Evolutionary conservation across 345 rosid species (phyloP).

Genomic region (Eucalyptus dawsonii): DNA sequence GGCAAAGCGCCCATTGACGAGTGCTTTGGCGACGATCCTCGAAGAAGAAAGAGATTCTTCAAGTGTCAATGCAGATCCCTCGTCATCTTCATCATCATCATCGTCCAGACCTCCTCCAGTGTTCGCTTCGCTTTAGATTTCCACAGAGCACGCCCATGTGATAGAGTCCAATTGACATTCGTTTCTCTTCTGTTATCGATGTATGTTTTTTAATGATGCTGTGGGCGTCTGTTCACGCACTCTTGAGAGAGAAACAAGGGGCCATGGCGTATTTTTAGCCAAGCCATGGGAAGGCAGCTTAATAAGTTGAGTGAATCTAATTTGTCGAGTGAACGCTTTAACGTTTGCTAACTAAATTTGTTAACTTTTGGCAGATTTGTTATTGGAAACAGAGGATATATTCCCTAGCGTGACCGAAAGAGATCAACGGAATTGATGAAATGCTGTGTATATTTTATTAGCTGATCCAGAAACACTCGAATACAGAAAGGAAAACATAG

Average conservation of each 20-base stretch:
- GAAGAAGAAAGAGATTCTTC: constrained; percentile 35
- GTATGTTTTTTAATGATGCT: not conserved
- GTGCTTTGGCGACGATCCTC: constrained; percentile 24
- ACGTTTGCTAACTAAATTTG: not conserved
- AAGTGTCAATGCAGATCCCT: not conserved
- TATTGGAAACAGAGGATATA: not conserved
- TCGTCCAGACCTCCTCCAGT: not conserved
- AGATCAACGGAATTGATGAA: not conserved
- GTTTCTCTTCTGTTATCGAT: not conserved
- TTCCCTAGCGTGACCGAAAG: not conserved
- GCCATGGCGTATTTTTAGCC: not conserved
- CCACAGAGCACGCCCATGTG: not conserved
- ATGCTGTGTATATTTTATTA: not conserved
- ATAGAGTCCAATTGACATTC: not conserved
- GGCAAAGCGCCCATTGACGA: constrained; percentile 18
- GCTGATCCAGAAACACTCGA: not conserved
- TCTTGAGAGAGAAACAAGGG: not conserved
- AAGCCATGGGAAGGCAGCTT: not conserved
- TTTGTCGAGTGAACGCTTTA: not conserved
- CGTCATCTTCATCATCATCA: not conserved
- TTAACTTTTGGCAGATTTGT: not conserved
- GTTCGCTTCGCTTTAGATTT: not conserved
- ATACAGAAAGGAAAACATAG: not conserved
- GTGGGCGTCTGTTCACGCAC: not conserved
- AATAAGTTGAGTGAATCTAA: not conserved